Base-by-base conservation (phyloP, 2,329 filamentous ascomycete species). In the Hypoxylon sp. region DNA sequence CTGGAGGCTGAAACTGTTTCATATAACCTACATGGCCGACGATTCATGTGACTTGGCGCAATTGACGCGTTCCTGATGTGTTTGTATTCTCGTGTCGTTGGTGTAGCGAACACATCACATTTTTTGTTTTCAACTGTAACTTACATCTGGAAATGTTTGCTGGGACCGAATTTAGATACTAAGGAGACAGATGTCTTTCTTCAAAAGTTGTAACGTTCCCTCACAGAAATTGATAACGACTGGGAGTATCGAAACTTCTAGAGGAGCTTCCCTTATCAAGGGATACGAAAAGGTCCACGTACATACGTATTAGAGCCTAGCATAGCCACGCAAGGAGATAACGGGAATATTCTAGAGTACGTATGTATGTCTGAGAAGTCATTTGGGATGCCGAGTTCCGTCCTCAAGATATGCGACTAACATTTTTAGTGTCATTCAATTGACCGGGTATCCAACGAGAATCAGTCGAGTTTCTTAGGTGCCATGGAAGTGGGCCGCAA, bases 1-100 rank as follows among this genome's bases (percentile, higher is more conserved):
- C 29, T 47, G 24, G 24, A 42, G 31, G 63, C 52, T 62, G 35
- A 54, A 50, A 50, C 58, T 8, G 44, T 27, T 55, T 53, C 56
- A 50, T 44, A 13, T 11, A 62, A 52, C 52, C 60, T 57, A 52
- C 63, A 67, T 64, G 32, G 7, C 8, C 6, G 13, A 21, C 11
- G n/a, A 11, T 67, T 64, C 60, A 64, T 69, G 56, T 64, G 67
- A 69, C 52, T 24, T 32, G 55, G 55, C 35, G 60, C 44, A 32
- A 42, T 48, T 31, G 24, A 50, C 60, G 54, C 31, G 62, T 21
- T 62, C 31, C 32, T 15, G 17, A 59, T 60, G n/a, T 56, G 27
- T n/a, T 19, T 39, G 19, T 42, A 21, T 27, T 17, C 37, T 13
- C 19, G 19, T 6, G 10, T 31, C 24, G 24, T 27, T 27, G 24